Evolutionary conservation across 176 grass and related monocot species (phyloP).

Genomic region (Rhipidocladum racemiflorum): DNA sequence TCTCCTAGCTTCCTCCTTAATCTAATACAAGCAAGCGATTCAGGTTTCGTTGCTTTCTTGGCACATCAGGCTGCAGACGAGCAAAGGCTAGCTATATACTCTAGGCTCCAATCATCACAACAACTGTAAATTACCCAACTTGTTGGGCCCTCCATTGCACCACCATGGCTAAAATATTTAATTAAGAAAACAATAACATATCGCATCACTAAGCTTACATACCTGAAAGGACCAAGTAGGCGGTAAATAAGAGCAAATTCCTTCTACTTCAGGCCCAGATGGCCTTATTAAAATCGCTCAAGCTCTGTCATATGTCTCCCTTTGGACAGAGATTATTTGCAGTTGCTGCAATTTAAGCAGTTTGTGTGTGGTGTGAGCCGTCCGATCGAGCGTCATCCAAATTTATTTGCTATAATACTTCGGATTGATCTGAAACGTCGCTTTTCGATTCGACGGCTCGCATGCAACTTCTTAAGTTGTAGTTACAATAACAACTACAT

Average conservation of each 20-base stretch:
- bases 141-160: neutral
- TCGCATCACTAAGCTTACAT: neutral
- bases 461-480: too few relatives aligned
- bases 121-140: conserved; percentile 23
- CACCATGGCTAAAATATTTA: neutral
- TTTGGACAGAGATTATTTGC: too few relatives aligned
- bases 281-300: neutral
- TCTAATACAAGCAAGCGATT: conserved; percentile 23
- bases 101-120: conserved; percentile 24
- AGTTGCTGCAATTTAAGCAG: too few relatives aligned
- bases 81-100: neutral
- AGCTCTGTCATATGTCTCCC: neutral
- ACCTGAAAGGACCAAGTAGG: conserved; percentile 29
- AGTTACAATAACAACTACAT: too few relatives aligned
- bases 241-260: conserved; percentile 12
- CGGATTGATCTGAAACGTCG: too few relatives aligned
- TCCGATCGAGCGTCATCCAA: too few relatives aligned
- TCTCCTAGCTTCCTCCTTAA: conserved; percentile 8
- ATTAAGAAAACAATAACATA: neutral
- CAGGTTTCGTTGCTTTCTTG: conserved; percentile 14
- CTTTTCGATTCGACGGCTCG: too few relatives aligned
- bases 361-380: too few relatives aligned
- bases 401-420: too few relatives aligned
- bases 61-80: conserved; percentile 21
- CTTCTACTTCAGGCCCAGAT: conserved; percentile 21